phyloP scores from a whole-genome alignment of 1,139 yeast species.

The Candida frijolesensis region DNA sequence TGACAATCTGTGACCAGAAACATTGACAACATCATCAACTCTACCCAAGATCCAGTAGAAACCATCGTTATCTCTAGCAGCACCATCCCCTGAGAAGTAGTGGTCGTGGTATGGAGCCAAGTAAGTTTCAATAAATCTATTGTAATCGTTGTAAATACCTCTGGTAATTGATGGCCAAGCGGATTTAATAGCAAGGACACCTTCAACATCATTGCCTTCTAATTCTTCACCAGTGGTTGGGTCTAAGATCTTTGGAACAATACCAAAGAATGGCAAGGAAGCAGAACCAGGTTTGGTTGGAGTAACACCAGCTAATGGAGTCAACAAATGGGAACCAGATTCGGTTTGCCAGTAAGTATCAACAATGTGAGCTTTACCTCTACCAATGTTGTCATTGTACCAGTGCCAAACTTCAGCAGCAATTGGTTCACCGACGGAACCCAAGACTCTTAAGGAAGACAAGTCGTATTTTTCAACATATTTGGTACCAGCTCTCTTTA shows the following conservation, averaged over 20 bases:
- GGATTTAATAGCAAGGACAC: slow-evolving; percentile 69
- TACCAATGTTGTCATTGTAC: slow-evolving; percentile 81
- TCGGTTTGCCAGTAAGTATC: slow-evolving; percentile 90
- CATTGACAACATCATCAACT: slow-evolving; percentile 83
- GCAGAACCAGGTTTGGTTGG: slow-evolving; percentile 83
- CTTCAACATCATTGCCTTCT: slow-evolving; percentile 64
- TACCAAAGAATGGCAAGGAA: slow-evolving; percentile 76
- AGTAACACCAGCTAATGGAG: slow-evolving; percentile 73
- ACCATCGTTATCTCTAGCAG: slow-evolving; percentile 77
- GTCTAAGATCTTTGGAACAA: slow-evolving; percentile 67
- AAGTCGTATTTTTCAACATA: slow-evolving; percentile 66
- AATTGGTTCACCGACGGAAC: slow-evolving; percentile 91
- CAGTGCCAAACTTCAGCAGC: slow-evolving; percentile 94
- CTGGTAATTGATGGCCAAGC: slow-evolving; percentile 84
- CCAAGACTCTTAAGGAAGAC: slow-evolving; percentile 68
- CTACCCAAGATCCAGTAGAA: slow-evolving; percentile 81
- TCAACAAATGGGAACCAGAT: slow-evolving; percentile 72
- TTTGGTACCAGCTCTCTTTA: slow-evolving; percentile 80
- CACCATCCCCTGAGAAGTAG: slow-evolving; percentile 83
- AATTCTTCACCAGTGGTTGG: slow-evolving; percentile 73
- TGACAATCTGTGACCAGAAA: slow-evolving; percentile 77
- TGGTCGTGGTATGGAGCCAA: slow-evolving; percentile 68
- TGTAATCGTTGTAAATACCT: slow-evolving; percentile 72
- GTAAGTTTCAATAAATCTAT: slow-evolving; percentile 69
- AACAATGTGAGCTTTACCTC: slow-evolving; percentile 70